Conservation (phyloP, 371 early-diverging fungal genomes). For the Rhizopus microsporus region DNA sequence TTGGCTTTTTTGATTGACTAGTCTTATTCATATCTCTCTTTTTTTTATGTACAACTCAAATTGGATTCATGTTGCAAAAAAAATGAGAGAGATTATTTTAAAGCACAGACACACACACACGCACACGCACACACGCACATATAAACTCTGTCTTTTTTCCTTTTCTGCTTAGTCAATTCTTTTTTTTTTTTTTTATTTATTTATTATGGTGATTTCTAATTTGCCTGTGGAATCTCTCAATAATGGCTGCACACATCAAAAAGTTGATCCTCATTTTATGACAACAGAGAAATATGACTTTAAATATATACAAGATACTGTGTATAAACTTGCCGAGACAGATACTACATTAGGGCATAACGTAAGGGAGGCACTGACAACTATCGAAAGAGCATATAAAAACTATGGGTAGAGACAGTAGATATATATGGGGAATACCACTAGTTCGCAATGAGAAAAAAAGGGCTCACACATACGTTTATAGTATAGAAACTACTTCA, state of each 20-base stretch:
- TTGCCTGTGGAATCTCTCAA: constrained; percentile 11
- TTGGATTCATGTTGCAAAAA: too few relatives aligned
- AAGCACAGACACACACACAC: too few relatives aligned
- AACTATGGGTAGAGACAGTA: constrained; percentile 60
- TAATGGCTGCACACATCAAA: constrained; percentile 35
- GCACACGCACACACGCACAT: too few relatives aligned
- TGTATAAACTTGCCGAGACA: constrained; percentile 42
- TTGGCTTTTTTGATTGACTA: too few relatives aligned
- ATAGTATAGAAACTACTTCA: constrained; percentile 58
- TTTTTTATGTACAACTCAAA: too few relatives aligned
- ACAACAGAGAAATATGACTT: constrained; percentile 42
- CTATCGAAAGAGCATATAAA: constrained; percentile 67
- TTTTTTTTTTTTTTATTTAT: too few relatives aligned
- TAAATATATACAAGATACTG: constrained; percentile 41
- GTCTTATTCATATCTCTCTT: too few relatives aligned
- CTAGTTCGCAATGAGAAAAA: neutral
- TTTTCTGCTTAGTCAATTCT: too few relatives aligned
- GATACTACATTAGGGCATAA: constrained; percentile 37
- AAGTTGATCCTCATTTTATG: constrained; percentile 34
- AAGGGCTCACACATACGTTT: neutral
- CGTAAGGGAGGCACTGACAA: constrained; percentile 54
- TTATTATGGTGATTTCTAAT: constrained; percentile 4
- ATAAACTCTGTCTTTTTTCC: too few relatives aligned
- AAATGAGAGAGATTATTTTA: too few relatives aligned
- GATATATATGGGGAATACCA: neutral